Base-by-base conservation (phyloP, 202 grass and related monocot species). In the Zoysia matrella region DNA sequence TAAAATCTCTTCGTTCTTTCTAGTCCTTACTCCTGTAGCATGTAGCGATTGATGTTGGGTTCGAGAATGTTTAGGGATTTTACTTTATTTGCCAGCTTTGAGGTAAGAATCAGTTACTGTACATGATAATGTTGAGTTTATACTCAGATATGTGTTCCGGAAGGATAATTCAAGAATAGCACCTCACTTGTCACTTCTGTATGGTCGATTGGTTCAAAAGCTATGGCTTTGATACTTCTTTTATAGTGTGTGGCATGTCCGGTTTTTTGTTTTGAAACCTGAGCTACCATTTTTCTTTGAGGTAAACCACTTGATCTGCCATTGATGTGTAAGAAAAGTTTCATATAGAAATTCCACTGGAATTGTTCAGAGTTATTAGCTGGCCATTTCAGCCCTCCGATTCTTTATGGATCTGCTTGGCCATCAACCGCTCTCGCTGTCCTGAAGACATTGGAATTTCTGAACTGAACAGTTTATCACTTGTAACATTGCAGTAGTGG, bases 31-130 rank as follows among this genome's bases (percentile, higher is more conserved):
- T 75, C 69, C 42, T 15, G 80, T 86, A 68, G 73, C 53, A 0
- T 77, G 55, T 76, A 80, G 84, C n/a, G 12, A 65, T 86, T 67
- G 70, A 56, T 48, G 47, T 7, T 15, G 85, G 81, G 61, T 72
- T 78, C 77, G 81, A 85, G 78, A 57, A 86, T 83, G 30, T 39
- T 80, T 90, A 83, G 84, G 83, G 4, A 48, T 57, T 68, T 52
- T 51, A 44, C 41, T n/a, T 65, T 62, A 5, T 77, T 62, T 46
- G 4, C n/a, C 40, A 9, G 11, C 60, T 11, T 72, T 67, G 52
- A 71, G 71, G 9, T 56, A 18, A 82, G 50, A 43, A 61, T 75
- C 63, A 47, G 46, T 87, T 73, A 77, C 67, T 22, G 22, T 22
- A 22, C 22, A 84, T 87, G 69, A 78, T 84, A 60, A 65, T 64